Evolutionary conservation across 2,329 filamentous ascomycete species (phyloP), one percentile per base, ranked within the genome.

Genomic region (Aphanocladium album): DNA sequence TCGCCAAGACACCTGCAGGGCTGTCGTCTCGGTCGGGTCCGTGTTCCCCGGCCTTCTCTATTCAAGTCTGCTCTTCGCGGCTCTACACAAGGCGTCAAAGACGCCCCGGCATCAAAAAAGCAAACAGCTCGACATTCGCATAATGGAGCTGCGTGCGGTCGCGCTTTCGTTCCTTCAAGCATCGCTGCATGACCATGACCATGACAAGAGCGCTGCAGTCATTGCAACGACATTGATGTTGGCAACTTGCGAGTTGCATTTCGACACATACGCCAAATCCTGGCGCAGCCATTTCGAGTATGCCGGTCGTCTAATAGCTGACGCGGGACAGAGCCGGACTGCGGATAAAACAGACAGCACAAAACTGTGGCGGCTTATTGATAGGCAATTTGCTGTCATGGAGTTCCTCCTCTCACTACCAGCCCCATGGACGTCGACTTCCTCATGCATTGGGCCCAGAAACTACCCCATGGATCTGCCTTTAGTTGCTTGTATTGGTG

Each of bases 281-380:
- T 61, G 60, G 60, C 12, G 53, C 19, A 51, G 27, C 3, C 60
- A 61, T 30, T 61, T 61, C n/a, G 53, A 61, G 7, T 61, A 35
- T 27, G 53, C 60, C 21, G 46, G 46, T 17, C 12, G 33, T 8
- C 16, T 61, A 23, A 12, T 57, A 45, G 37, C 37, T 7, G 35
- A 52, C 9, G 27, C 45, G 14, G 17, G 46, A 17, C 60, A 16
- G 23, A 37, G 35, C 6, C 27, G 35, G 7, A 39, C 12, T 16
- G 3, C 35, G 12, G 35, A 12, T 39, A 39, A 39, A 39, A 39
- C 35, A 39, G 35, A 5, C 11, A 39, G 35, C 35, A 39, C 35
- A 16, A 11, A 17, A 9, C 16, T 39, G 30, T 61, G 60, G 53
- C 60, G 45, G 30, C 43, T 46, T 8, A 57, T 37, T n/a, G 54